A percentile compares a stretch with the other conserved stretches of the same genome.
Conservation (phyloP, 495 filamentous ascomycete genomes). For the Xylaria castorea region DNA sequence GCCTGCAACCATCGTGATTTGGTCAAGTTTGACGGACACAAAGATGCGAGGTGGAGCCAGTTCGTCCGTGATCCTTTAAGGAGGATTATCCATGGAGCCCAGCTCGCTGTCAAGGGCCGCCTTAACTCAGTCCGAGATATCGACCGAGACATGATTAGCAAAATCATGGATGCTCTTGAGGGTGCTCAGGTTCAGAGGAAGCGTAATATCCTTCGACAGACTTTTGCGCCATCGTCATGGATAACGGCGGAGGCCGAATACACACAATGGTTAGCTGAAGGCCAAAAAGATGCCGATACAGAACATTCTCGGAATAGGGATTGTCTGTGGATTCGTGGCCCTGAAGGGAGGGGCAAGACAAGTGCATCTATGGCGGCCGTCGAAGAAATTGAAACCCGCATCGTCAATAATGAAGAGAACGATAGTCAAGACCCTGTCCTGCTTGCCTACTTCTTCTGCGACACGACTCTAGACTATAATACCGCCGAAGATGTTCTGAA, state of each 20-base stretch:
- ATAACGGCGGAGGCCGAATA: constrained; percentile 43
- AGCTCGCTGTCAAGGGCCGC: constrained; percentile 43
- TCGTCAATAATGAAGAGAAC: constrained; percentile 29
- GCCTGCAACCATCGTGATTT: constrained; percentile 44
- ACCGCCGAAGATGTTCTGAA: constrained; percentile 50
- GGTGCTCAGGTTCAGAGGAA: constrained; percentile 38
- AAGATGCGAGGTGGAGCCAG: constrained; percentile 42
- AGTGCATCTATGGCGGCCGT: constrained; percentile 43
- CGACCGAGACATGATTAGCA: constrained; percentile 40
- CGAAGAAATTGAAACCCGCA: constrained; percentile 39
- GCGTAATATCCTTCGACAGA: constrained; percentile 37
- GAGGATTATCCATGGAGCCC: constrained; percentile 42
- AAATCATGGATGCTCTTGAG: constrained; percentile 38
- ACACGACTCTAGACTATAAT: constrained; percentile 37
- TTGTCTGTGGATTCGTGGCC: constrained; percentile 46
- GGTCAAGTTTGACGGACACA: constrained; percentile 44
- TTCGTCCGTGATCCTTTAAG: constrained; percentile 42
- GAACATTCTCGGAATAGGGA: constrained; percentile 25
- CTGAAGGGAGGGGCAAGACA: constrained; percentile 48
- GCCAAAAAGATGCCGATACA: not conserved
- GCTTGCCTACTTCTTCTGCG: constrained; percentile 51
- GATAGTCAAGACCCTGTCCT: constrained; percentile 35
- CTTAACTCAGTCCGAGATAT: constrained; percentile 43
- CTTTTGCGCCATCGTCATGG: constrained; percentile 43
- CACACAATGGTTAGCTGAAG: constrained; percentile 38